These are phyloP conservation scores for Moniliella sp. DNA, from an alignment of 1,284 basidiomycete species.

Conservation along the genomic window DNA sequence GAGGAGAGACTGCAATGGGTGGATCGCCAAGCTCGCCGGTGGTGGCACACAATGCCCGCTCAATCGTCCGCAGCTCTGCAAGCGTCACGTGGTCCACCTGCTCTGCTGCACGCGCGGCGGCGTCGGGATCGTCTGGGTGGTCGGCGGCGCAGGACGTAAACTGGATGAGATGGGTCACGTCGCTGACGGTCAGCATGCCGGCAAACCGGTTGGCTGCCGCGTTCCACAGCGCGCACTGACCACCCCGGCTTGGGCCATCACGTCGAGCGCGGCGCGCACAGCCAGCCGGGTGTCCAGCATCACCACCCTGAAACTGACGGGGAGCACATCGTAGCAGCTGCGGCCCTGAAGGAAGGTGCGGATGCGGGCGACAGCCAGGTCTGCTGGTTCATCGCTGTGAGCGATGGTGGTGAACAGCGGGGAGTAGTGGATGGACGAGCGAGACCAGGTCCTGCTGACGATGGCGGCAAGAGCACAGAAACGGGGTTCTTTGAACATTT, in stretches of 20 bases:
- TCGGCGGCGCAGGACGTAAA: constrained; percentile 18
- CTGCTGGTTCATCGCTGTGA: neutral
- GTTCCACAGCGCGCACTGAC: constrained; percentile 82
- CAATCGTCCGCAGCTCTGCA: constrained; percentile 53
- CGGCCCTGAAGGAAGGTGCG: constrained; percentile 61
- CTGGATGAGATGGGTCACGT: constrained; percentile 31
- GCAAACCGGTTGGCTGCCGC: constrained; percentile 12
- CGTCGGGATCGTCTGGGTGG: constrained; percentile 66
- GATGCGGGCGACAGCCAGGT: constrained; percentile 50
- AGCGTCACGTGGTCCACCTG: too few species aligned
- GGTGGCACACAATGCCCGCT: constrained; percentile 75
- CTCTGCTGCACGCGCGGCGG: constrained; percentile 97
- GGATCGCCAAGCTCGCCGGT: constrained; percentile 70
- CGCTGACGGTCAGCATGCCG: constrained; percentile 32
- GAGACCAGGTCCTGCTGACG: too few species aligned
- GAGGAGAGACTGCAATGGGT: constrained; percentile 61
- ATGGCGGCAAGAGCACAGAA: too few species aligned
- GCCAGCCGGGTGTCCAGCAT: constrained; percentile 50
- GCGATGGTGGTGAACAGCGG: too few species aligned
- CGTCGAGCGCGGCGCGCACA: constrained; percentile 27
- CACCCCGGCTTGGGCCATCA: constrained; percentile 42
- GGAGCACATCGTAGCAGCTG: constrained; percentile 80
- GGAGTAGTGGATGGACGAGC: too few species aligned
- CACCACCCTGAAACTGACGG: constrained; percentile 82
- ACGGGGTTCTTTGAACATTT: too few species aligned